Percentiles rank a stretch among this genome's conserved stretches.
Evolutionary conservation across 495 filamentous ascomycete species (phyloP).

Genomic region (Neurospora sp.): DNA sequence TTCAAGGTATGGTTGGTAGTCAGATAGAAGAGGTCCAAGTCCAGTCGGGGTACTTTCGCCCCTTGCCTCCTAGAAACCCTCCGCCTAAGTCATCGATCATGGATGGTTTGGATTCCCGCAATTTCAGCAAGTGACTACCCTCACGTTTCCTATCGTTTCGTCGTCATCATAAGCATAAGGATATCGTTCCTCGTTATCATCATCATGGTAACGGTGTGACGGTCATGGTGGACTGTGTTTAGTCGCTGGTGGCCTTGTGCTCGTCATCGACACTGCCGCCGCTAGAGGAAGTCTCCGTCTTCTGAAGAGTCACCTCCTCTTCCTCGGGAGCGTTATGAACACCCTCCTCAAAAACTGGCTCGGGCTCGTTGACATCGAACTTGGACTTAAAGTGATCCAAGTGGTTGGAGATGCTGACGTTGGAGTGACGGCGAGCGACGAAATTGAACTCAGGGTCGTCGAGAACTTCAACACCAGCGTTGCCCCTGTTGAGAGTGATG

Average conservation of each 20-base stretch:
- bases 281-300: conserved; percentile 44
- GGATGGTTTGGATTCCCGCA: conserved; percentile 19
- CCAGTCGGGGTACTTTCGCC: background rate
- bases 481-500: conserved; percentile 51
- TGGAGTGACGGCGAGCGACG: conserved; percentile 77
- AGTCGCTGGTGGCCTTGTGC: conserved; percentile 23
- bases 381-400: conserved; percentile 72
- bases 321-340: conserved; percentile 49
- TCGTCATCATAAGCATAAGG: background rate
- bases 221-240: conserved; percentile 4
- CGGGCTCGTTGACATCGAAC: conserved; percentile 73
- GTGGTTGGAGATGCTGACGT: conserved; percentile 60
- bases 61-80: background rate
- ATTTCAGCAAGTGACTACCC: conserved; percentile 10
- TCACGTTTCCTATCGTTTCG: conserved; percentile 2
- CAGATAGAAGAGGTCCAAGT: conserved; percentile 17
- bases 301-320: conserved; percentile 37
- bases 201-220: background rate
- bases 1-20: conserved; percentile 6
- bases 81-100: conserved; percentile 11
- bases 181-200: background rate
- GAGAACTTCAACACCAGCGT: conserved; percentile 68
- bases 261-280: conserved; percentile 27
- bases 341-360: conserved; percentile 83
- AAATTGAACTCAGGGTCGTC: conserved; percentile 66